A percentile compares a stretch with the other conserved stretches of the same genome.
Conservation (phyloP, 495 filamentous ascomycete genomes). For the Aspergillus avenaceus region DNA sequence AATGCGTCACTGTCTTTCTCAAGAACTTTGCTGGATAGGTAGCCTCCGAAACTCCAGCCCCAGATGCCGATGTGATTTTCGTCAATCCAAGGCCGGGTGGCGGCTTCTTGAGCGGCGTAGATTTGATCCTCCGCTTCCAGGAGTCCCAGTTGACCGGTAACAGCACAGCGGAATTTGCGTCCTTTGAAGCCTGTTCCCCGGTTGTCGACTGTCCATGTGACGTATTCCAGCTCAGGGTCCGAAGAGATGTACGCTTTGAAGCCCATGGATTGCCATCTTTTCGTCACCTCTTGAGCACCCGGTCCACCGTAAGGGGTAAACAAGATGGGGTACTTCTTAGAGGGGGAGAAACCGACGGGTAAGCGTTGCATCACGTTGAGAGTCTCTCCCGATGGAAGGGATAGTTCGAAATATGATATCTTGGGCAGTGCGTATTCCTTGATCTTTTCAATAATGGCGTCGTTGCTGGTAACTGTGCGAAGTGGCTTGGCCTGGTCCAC, state of each 20-base stretch:
- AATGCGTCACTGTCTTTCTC: conserved; percentile 13
- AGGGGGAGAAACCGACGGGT: conserved; percentile 7
- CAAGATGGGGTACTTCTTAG: conserved; percentile 16
- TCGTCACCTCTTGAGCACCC: conserved; percentile 12
- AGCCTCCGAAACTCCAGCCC: conserved; percentile 20
- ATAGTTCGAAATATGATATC: conserved; percentile 16
- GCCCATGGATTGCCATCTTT: conserved; percentile 8
- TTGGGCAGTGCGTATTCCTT: conserved; percentile 11
- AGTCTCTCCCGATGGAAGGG: conserved; percentile 10
- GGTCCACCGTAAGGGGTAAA: conserved; percentile 19
- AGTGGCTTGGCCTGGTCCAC: conserved; percentile 6
- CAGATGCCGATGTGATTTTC: conserved; percentile 16
- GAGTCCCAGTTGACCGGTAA: conserved; percentile 10
- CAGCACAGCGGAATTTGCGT: conserved; percentile 12
- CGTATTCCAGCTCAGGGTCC: conserved; percentile 16
- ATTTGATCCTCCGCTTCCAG: conserved; percentile 16
- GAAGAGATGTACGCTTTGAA: conserved; percentile 19
- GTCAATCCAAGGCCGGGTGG: conserved; percentile 9
- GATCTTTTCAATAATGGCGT: conserved; percentile 3
- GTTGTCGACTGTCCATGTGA: conserved; percentile 21
- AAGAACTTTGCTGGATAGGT: conserved; percentile 16
- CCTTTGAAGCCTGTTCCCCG: conserved; percentile 15
- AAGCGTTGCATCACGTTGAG: conserved; percentile 18
- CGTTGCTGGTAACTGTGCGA: conserved; percentile 16
- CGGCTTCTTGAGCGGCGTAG: conserved; percentile 13